Base-by-base conservation (phyloP, 176 grass and related monocot genomes). In the Phragmites australis region DNA sequence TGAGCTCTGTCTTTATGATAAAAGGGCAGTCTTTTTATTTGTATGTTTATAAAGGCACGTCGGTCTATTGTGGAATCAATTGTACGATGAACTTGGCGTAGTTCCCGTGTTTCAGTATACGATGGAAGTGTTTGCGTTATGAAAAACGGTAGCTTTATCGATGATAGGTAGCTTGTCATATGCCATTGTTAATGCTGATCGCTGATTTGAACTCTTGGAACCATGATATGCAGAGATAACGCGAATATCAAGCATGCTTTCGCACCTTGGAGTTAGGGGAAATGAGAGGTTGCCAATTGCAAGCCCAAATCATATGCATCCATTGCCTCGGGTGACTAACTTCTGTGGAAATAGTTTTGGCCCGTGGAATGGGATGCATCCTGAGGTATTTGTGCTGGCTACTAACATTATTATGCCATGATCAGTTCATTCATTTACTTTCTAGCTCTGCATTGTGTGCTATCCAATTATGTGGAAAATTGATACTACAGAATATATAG, bases 161-260 rank as follows among this genome's bases (percentile, higher is more conserved):
- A 55, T 32, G 4, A 55, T 43, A 82, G 37, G 18, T 55, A 37
- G 29, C 65, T 56, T 44, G 18, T 57, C 2, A 17, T 68, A 34
- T 76, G 21, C 5, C 40, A 5, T 37, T 66, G 40, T 44, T 34
- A 68, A 82, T 39, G 22, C 26, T 56, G 71, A 34, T 66, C 7
- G 0, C 21, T 57, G 34, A 69, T 55, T 43, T 29, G 23, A 43
- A 16, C 58, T 63, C n/a, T 75, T 43, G 47, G 44, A 79, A 70
- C 55, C 6, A 37, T 50, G 65, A 48, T 79, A 21, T 68, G 49
- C 82, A 93, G 91, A 93, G 72, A 88, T 93, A 86, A 76, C 77
- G 78, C 72, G 83, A 81, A 89, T 90, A 76, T 90, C 88, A 72
- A 84, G 46, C 79, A 77, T 93, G 82, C 47, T 90, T 65, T 82